Evolutionary conservation across 1,139 yeast genomes (phyloP).

Genomic region (Kodamaea ohmeri): DNA sequence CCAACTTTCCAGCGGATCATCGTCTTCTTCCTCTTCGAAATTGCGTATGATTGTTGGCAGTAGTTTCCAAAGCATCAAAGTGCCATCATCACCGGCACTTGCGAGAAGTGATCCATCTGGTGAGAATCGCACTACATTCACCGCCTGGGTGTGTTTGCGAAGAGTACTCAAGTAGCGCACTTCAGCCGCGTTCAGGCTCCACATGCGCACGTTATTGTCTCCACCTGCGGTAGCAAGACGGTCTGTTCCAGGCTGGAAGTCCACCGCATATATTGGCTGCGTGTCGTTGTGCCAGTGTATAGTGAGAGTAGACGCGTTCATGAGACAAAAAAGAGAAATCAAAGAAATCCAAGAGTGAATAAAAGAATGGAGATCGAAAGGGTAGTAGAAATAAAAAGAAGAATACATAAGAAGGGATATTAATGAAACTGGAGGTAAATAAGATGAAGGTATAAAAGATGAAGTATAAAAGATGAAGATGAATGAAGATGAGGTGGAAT

Average conservation of each 20-base stretch:
- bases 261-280: slow-evolving; percentile 80
- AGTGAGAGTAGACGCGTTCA: slow-evolving; percentile 62
- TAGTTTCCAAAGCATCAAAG: slow-evolving; percentile 72
- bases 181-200: slow-evolving; percentile 40
- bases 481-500: too few species aligned
- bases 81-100: slow-evolving; percentile 94
- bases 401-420: neutral
- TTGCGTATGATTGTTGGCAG: slow-evolving; percentile 54
- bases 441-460: neutral
- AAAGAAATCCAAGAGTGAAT: neutral
- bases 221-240: slow-evolving; percentile 92
- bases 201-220: slow-evolving; percentile 79
- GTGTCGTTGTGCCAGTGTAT: slow-evolving; percentile 82
- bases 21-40: slow-evolving; percentile 52
- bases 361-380: neutral
- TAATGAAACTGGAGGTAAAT: neutral
- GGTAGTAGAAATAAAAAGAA: neutral
- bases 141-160: slow-evolving; percentile 89
- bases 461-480: neutral
- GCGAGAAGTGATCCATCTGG: slow-evolving; percentile 68
- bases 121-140: slow-evolving; percentile 82
- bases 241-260: slow-evolving; percentile 58
- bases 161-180: slow-evolving; percentile 74
- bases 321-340: neutral
- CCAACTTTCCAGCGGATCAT: slow-evolving; percentile 75